phyloP scores from a whole-genome alignment of 2,329 filamentous ascomycete species.

The Exophiala alcalophila region DNA sequence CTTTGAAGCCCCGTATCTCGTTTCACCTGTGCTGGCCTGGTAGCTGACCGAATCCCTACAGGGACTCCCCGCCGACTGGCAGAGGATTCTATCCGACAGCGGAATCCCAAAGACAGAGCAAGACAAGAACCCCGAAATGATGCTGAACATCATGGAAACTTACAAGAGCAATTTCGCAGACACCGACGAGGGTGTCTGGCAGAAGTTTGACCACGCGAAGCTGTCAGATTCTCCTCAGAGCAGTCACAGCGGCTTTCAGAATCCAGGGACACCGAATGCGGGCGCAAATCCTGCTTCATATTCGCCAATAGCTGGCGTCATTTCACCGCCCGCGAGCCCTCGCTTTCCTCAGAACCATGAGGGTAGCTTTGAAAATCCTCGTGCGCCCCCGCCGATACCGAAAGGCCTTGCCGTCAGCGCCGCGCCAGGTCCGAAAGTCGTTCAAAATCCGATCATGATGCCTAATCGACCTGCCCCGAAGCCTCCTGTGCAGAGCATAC shows the following conservation, averaged over 20 bases:
- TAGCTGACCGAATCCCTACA: constrained; percentile 37
- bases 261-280: constrained; percentile 33
- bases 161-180: constrained; percentile 91
- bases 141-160: constrained; percentile 92
- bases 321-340: constrained; percentile 78
- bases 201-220: constrained; percentile 91
- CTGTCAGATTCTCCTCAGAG: constrained; percentile 39
- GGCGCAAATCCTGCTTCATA: constrained; percentile 45
- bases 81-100: constrained; percentile 89
- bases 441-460: constrained; percentile 56
- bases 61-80: constrained; percentile 98
- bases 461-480: constrained; percentile 83
- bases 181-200: constrained; percentile 78
- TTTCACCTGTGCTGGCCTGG: no score
- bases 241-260: constrained; percentile 23
- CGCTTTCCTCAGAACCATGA: constrained; percentile 85
- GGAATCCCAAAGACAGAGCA: constrained; percentile 95
- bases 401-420: constrained; percentile 41
- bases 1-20: no score
- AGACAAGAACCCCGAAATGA: constrained; percentile 90
- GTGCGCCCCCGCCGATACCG: constrained; percentile 87
- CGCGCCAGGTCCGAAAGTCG: constrained; percentile 47
- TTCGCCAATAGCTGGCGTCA: constrained; percentile 57
- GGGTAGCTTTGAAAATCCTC: constrained; percentile 95
- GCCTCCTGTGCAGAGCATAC: constrained; percentile 59